phyloP scores from a whole-genome alignment of 345 rosid genomes.

The Citrus glauca region DNA sequence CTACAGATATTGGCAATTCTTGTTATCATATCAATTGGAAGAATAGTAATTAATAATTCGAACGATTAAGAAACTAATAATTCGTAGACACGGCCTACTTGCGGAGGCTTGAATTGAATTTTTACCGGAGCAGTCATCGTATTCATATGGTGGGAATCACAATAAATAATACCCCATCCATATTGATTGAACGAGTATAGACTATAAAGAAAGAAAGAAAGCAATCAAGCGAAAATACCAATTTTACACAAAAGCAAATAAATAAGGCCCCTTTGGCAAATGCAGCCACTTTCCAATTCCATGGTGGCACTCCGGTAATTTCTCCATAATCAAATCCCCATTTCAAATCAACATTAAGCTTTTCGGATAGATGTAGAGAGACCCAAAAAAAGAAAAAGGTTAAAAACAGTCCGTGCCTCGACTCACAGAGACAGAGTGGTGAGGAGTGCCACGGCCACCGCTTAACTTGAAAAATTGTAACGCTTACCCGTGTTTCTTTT shows the following conservation, averaged over 20 bases:
- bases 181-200: background rate
- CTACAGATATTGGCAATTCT: too few species aligned
- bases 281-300: too few species aligned
- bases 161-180: background rate
- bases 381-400: too few species aligned
- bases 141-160: background rate
- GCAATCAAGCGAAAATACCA: background rate
- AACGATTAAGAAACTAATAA: too few species aligned
- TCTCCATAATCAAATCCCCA: background rate
- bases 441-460: background rate
- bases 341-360: too few species aligned
- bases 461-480: background rate
- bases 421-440: background rate
- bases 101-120: background rate
- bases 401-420: slow-evolving; percentile 3
- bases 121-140: background rate
- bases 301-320: slow-evolving; percentile 2
- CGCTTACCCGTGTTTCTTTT: slow-evolving; percentile 3
- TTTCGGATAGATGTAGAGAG: too few species aligned
- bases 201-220: background rate
- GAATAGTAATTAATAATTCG: too few species aligned
- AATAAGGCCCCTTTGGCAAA: background rate
- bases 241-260: background rate
- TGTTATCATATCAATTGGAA: too few species aligned
- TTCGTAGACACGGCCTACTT: background rate